Evolutionary conservation across 257 asterid species (phyloP).

Genomic region (Przewalskia tangutica): DNA sequence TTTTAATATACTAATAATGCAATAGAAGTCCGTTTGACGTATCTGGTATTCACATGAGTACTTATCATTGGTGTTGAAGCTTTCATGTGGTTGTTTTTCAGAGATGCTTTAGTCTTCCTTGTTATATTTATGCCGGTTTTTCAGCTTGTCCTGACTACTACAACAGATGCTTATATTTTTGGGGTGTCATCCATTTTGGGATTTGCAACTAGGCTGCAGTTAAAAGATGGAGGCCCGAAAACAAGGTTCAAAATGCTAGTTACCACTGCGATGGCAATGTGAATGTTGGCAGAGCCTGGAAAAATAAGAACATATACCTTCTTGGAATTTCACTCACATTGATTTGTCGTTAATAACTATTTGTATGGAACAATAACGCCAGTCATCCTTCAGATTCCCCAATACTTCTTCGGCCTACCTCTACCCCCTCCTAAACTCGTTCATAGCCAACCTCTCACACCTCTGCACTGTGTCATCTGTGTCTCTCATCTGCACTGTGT

Average conservation of each 20-base stretch:
- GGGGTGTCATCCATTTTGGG: not conserved
- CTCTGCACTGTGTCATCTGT: too few species aligned
- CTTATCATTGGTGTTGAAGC: too few species aligned
- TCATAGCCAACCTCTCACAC: too few species aligned
- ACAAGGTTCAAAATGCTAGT: not conserved
- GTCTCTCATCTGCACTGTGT: too few species aligned
- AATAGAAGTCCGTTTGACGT: too few species aligned
- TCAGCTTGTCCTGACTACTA: not conserved
- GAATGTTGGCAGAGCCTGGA: not conserved
- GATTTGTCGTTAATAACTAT: not conserved
- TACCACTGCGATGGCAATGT: not conserved
- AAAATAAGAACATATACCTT: not conserved
- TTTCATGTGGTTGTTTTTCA: too few species aligned
- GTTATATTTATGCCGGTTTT: not conserved
- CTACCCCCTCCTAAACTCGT: too few species aligned
- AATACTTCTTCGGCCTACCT: too few species aligned
- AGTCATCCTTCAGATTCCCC: not conserved
- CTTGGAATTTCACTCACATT: not conserved
- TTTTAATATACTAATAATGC: too few species aligned
- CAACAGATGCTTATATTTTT: not conserved
- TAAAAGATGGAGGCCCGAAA: not conserved
- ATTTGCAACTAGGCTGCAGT: not conserved
- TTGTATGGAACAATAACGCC: not conserved
- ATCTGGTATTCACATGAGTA: too few species aligned
- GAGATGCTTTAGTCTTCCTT: not conserved